Conservation (phyloP, 148 eudicot species). For the Gaultheria prostrata region DNA sequence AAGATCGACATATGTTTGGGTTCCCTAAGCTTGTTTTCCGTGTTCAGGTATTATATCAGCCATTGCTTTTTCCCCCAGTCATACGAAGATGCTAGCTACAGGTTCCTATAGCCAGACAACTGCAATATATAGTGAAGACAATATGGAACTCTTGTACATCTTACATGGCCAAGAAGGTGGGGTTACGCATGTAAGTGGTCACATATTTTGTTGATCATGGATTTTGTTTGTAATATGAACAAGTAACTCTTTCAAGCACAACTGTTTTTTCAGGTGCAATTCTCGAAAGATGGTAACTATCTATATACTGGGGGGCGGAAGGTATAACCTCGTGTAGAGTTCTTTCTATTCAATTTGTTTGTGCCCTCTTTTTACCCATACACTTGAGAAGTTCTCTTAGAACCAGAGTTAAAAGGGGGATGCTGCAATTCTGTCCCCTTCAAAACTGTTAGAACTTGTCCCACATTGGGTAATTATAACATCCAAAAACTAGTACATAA, state of each 20-base stretch:
- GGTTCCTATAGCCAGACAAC: conserved; percentile 89
- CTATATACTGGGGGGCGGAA: conserved; percentile 93
- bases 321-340: conserved; percentile 36
- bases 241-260: conserved; percentile 4
- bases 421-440: not conserved
- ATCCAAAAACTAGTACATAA: too few relatives aligned
- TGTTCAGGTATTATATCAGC: conserved; percentile 85
- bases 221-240: not conserved
- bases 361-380: not conserved
- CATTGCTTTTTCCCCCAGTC: conserved; percentile 76
- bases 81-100: conserved; percentile 84
- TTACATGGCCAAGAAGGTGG: conserved; percentile 99
- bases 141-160: conserved; percentile 86
- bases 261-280: conserved; percentile 64
- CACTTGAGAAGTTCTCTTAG: not conserved
- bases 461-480: too few relatives aligned
- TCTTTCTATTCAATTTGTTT: not conserved
- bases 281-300: conserved; percentile 96
- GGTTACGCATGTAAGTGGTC: conserved; percentile 82
- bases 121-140: conserved; percentile 86
- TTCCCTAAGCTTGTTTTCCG: conserved; percentile 10
- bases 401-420: not conserved
- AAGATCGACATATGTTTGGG: too few relatives aligned
- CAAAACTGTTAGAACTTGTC: not conserved
- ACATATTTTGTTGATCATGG: not conserved